Evolutionary conservation across 2,329 filamentous ascomycete species (phyloP), one percentile per base, ranked within the genome.

Genomic region (Cercospora berteroae): DNA sequence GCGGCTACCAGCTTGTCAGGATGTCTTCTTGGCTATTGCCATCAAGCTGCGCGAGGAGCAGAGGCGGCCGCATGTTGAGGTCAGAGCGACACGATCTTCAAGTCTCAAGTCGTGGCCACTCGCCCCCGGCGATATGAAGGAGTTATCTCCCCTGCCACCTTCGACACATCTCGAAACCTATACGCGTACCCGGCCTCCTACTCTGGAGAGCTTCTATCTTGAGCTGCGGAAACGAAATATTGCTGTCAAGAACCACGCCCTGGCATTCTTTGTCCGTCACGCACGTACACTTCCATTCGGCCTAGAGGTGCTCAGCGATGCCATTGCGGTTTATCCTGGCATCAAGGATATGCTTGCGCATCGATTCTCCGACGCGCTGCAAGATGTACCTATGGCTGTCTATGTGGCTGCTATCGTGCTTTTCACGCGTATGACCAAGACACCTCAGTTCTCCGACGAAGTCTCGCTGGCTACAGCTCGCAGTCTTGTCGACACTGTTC

Each of bases 101-200:
- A 29, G 44, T 23, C 20, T 70, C 18, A 16, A 65, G 55, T 8
- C 70, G 70, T 69, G 74, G 77, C 55, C 73, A 65, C 27, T 82
- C 13, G 74, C 86, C 1, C 87, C 89, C 5, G 90, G 90, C 12
- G 89, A 91, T 71, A 81, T 81, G 44, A 81, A 78, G 66, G 87
- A 89, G 73, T 80, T 85, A 9, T 78, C 82, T 52, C 81, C 86
- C 5, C 82, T 87, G 20, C 79, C 88, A 20, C 83, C 86, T 64
- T 77, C 91, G 83, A 77, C 84, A 83, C 73, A 90, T 67, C 84
- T 88, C n/a, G 86, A 88, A 64, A 90, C 91, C 66, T 87, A 86
- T 70, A 84, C 87, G 44, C 83, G 87, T n/a, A 80, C 88, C 52
- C 80, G 83, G 13, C 87, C 90, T 1, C 90, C 90, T 2, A 83